Percentiles rank a stretch among this genome's conserved stretches.
phyloP scores from a whole-genome alignment of 805 yeast genomes.

The Ogataea trehaloabstinens region DNA sequence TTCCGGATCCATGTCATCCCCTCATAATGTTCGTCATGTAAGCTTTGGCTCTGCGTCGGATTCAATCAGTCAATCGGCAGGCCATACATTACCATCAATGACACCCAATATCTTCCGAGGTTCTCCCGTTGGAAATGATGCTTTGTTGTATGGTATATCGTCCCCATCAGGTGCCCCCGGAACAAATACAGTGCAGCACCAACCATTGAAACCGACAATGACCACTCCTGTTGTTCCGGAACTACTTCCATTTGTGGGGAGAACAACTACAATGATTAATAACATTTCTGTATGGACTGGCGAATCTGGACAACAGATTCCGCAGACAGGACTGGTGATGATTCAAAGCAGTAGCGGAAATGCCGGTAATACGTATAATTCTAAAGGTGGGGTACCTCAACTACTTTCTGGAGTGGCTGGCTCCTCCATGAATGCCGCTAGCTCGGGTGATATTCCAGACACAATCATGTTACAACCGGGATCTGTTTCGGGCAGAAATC shows the following conservation, averaged over 20 bases:
- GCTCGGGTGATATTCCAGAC: neutral
- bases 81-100: conserved; percentile 7
- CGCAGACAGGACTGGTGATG: conserved; percentile 34
- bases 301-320: conserved; percentile 41
- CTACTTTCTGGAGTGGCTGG: conserved; percentile 1
- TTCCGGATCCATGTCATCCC: neutral
- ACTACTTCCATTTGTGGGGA: conserved; percentile 37
- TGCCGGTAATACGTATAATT: neutral
- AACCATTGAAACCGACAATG: conserved; percentile 2
- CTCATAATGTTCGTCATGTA: neutral
- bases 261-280: conserved; percentile 59
- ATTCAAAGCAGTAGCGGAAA: conserved; percentile 18
- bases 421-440: no score
- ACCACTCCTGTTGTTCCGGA: conserved; percentile 23
- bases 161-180: conserved; percentile 2
- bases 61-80: no score
- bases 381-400: no score
- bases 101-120: conserved; percentile 6
- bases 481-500: no score
- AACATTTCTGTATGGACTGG: conserved; percentile 63
- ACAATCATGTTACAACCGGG: neutral
- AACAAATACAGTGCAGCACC: conserved; percentile 1
- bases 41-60: neutral
- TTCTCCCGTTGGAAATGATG: conserved; percentile 9
- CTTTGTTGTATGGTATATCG: conserved; percentile 1